Base-by-base conservation (phyloP, 2,329 filamentous ascomycete species). In the Elsinoe fawcettii region DNA sequence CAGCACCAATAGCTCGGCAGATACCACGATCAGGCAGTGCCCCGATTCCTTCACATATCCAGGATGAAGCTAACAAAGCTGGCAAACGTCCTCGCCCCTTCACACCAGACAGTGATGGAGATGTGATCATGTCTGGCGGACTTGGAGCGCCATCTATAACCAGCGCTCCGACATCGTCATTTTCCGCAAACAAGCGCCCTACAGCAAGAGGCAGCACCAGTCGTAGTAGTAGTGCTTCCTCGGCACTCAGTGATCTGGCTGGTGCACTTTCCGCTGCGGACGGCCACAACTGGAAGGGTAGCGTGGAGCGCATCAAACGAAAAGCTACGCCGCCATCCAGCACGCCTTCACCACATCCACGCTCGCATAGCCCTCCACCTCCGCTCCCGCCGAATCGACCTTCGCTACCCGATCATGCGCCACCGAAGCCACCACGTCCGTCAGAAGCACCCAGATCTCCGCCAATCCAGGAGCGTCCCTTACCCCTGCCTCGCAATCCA, bases 401-500 rank as follows among this genome's bases (percentile, higher is more conserved):
- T 37, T 16, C 16, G 3, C n/a, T 53, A 3, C 8, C 53, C 4
- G 20, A 51, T 22, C 16, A 51, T 6, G 46, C 56, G 23, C 46
- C 56, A 30, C 44, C 56, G 4, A 41, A 30, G 14, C 56, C 43
- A 6, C 37, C 56, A 8, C 47, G 32, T 25, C 49, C 49, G 11
- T n/a, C 20, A n/a, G 32, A 53, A 20, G 22, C 14, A 23, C 46
- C 46, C 9, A n/a, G 41, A n/a, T 46, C 41, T 20, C 60, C 55
- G 55, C 61, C 55, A 20, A 59, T 18, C 63, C 66, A 32, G 14
- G 12, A 66, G 63, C 44, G 61, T 66, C 65, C 64, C 6, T 66
- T 65, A 9, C 67, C 37, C 64, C 65, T 39, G 44, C 58, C 73
- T 43, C 71, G 66, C 55, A 64, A 71, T 53, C 63, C 66, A 27